Evolutionary conservation across 768 basidiomycete genomes (phyloP).

Genomic region (Obba rivulosa): DNA sequence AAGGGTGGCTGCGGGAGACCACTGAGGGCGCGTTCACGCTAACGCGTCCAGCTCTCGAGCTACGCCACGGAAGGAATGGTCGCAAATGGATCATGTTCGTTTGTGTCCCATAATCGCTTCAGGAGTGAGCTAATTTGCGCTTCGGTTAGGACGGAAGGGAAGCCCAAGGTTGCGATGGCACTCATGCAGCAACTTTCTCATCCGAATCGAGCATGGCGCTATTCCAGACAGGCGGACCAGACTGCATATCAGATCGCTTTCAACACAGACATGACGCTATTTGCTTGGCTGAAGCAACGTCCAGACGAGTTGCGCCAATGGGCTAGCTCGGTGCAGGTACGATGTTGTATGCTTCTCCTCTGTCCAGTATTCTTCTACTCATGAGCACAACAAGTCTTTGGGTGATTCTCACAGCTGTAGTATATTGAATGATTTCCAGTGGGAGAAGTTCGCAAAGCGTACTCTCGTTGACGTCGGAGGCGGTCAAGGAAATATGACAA

Average conservation of each 20-base stretch:
- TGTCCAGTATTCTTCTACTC: no score
- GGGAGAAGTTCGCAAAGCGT: no score
- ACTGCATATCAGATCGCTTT: constrained; percentile 10
- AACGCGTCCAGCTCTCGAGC: constrained; percentile 13
- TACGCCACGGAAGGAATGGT: constrained; percentile 11
- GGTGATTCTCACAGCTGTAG: no score
- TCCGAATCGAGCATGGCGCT: constrained; percentile 12
- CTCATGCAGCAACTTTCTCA: constrained; percentile 10
- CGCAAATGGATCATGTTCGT: constrained; percentile 11
- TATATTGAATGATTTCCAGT: no score
- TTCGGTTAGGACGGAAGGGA: constrained; percentile 10
- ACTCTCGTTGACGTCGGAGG: no score
- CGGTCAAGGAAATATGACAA: no score
- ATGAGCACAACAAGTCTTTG: no score
- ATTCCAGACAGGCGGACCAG: constrained; percentile 6
- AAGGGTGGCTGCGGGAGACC: constrained; percentile 18
- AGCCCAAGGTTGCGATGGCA: constrained; percentile 7
- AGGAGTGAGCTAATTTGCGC: not conserved
- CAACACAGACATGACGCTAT: constrained; percentile 8
- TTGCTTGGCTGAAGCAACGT: constrained; percentile 9
- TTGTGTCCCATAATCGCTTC: not conserved
- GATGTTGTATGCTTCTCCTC: no score
- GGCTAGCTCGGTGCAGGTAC: no score
- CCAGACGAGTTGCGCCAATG: constrained; percentile 1
- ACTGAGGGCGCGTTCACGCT: constrained; percentile 14